Conservation (phyloP, 805 yeast species). For the Myxozyma sirexii region DNA sequence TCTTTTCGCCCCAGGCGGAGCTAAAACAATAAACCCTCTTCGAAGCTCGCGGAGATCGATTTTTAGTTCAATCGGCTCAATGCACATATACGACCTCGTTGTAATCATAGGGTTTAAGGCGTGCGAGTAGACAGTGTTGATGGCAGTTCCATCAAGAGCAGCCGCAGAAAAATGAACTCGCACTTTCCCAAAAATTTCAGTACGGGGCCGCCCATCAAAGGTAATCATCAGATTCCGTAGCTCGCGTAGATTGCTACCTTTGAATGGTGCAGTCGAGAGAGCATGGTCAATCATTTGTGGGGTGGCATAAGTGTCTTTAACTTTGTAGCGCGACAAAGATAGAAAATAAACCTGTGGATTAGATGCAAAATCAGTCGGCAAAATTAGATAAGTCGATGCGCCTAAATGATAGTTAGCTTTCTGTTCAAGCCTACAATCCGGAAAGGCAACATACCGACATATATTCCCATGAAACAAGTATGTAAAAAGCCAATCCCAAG, state of each 20-base stretch:
- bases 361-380: constrained; percentile 74
- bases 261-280: constrained; percentile 59
- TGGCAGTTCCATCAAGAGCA: constrained; percentile 64
- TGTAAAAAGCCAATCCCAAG: constrained; percentile 87
- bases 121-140: constrained; percentile 79
- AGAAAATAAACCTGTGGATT: constrained; percentile 73
- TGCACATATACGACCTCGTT: constrained; percentile 81
- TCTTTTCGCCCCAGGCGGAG: constrained; percentile 52
- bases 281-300: constrained; percentile 82
- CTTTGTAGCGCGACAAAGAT: constrained; percentile 71
- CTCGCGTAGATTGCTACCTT: constrained; percentile 60
- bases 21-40: constrained; percentile 80
- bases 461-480: constrained; percentile 80
- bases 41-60: constrained; percentile 85
- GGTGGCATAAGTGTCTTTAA: constrained; percentile 83
- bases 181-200: constrained; percentile 57
- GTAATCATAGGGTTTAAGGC: constrained; percentile 80
- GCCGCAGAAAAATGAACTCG: constrained; percentile 65
- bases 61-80: constrained; percentile 85
- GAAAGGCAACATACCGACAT: constrained; percentile 44
- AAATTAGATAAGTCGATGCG: constrained; percentile 75
- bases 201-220: constrained; percentile 72
- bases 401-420: constrained; percentile 49
- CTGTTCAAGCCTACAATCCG: not conserved
- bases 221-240: constrained; percentile 84